Evolutionary conservation across 352 stramenopile genomes (phyloP), one percentile per base, ranked within the genome.

Genomic region (Pythium coloratum): DNA sequence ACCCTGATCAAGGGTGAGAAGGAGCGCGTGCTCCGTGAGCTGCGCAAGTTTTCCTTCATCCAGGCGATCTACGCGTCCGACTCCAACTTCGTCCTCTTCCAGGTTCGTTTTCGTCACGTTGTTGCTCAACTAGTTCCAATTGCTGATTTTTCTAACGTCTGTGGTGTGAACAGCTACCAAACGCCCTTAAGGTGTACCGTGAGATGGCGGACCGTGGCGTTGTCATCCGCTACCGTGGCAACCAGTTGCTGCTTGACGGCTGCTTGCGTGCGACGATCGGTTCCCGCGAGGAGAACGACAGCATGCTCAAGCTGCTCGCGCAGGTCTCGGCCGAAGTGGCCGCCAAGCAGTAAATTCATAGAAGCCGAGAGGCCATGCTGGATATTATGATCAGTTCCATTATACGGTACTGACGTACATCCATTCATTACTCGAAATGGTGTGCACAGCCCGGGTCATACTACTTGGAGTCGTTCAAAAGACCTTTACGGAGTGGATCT

Each of bases 41-140:
- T 99, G 61, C 78, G 90, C 56, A 85, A 80, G 42, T 75, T 98
- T n/a, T 80, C 92, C 42, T 98, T 98, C 76, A 96, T 99, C 24
- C 77, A 85, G 20, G 81, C 90, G 46, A 94, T 99, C 44, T 98
- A 97, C 74, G 86, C 84, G 8, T 97, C 91, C 30, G 97, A 99
- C 90, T 86, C 96, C 13, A 99, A 99, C 80, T 99, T 99, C 75
- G 88, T 99, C 56, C 83, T 99, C 20, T 98, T 99, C 59, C 78
- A 98, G 73, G 80, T 99, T 62, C 36, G 71, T 26, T 1, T 16
- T 55, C 47, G 8, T 38, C 4, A 10, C 20, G 6, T 8, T 2
- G 28, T 24, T 55, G 34, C 30, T 20, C 33, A 47, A 40, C 20
- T 24, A 24, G 20, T 24, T 24, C 20, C 20, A 24, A 24, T 24